Base-by-base conservation (phyloP, 2,329 filamentous ascomycete genomes). In the Exophiala sp. region DNA sequence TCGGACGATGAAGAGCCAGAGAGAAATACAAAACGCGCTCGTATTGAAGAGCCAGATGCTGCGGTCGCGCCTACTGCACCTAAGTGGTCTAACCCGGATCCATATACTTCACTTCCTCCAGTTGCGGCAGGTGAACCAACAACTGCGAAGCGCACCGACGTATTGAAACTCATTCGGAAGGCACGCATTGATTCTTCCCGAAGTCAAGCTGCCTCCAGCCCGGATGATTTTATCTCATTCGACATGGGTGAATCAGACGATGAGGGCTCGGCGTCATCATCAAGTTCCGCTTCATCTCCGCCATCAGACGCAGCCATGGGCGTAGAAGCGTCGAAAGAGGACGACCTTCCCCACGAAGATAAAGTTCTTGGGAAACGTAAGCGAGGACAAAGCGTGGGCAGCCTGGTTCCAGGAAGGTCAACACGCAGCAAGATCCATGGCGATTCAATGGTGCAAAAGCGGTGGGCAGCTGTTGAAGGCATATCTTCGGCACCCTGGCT, bases 51-150 rank as follows among this genome's bases (percentile, higher is more conserved):
- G 11, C 58, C 63, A 19, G 55, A 56, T 23, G 46, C 50, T 4
- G 50, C 50, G 10, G 43, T 53, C 27, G 43, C 16, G 9, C 42
- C 60, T 11, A 59, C 62, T 46, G 68, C 65, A 3, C 88, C 89
- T 2, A 89, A 86, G 66, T 97, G 91, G 91, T 95, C 89, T 3
- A 97, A 97, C 60, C 90, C 91, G 2, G 91, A 97, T 65, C 89
- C 90, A 0, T 96, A 97, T 68, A 95, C 88, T 4, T 86, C 81
- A 1, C 73, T 95, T 8, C 91, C 91, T 7, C 89, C 88, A 5
- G 80, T 83, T 0, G 85, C 90, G 6, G 18, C 34, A 18, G 18
- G 14, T 57, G 85, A 89, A 47, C 75, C 73, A 3, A 75, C 73
- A 3, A 75, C 79, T 32, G 77, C 79, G 16, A 94, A 93, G 69